Percentiles rank a stretch among this genome's conserved stretches.
Evolutionary conservation across 495 filamentous ascomycete species (phyloP).

Genomic region (Physcia stellaris): DNA sequence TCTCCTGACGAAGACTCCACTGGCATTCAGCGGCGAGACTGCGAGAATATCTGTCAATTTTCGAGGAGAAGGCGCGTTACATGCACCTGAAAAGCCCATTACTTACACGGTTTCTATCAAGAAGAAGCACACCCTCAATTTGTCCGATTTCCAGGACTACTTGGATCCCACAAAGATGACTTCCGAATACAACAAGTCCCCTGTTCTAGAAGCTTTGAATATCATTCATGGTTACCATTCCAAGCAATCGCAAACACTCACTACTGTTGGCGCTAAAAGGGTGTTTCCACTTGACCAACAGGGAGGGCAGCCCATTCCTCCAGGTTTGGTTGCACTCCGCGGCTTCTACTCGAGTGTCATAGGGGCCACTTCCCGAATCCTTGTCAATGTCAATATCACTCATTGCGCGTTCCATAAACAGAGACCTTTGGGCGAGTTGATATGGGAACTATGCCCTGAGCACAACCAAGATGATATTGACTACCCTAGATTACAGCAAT

Average conservation of each 20-base stretch:
- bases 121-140: no score
- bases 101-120: no score
- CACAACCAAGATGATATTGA: neutral
- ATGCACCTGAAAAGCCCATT: no score
- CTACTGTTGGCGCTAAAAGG: conserved; percentile 11
- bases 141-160: no score
- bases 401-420: neutral
- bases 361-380: conserved; percentile 44
- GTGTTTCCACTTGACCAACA: conserved; percentile 8
- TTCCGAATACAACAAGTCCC: no score
- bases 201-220: conserved; percentile 32
- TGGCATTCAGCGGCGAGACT: no score
- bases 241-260: conserved; percentile 17
- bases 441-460: neutral
- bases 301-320: conserved; percentile 9
- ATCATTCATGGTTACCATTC: conserved; percentile 27
- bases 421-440: neutral
- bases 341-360: conserved; percentile 59
- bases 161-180: no score
- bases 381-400: neutral
- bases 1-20: no score
- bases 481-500: neutral
- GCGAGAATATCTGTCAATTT: no score
- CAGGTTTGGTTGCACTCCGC: conserved; percentile 38
- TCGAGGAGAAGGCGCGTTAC: no score